Evolutionary conservation across 768 basidiomycete species (phyloP).

Genomic region (Dacryopinax spathularia): DNA sequence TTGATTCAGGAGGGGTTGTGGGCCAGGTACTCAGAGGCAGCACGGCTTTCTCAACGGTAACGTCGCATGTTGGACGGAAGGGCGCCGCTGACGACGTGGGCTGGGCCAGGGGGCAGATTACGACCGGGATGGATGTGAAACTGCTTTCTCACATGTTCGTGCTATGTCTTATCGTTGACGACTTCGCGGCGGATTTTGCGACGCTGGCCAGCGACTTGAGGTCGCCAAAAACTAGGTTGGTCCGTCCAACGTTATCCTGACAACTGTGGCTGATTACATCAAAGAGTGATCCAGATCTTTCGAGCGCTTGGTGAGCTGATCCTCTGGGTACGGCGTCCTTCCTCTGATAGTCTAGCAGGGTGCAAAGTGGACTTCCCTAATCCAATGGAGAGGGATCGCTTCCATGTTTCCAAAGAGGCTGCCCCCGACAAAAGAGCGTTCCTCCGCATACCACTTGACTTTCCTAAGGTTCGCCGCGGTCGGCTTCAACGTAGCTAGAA

Average conservation of each 20-base stretch:
- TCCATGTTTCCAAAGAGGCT: constrained; percentile 51
- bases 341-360: constrained; percentile 29
- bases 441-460: constrained; percentile 60
- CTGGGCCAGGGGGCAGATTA: constrained; percentile 41
- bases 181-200: constrained; percentile 55
- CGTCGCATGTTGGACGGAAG: background rate
- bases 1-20: constrained; percentile 60
- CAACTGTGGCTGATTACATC: constrained; percentile 6
- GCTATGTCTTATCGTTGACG: constrained; percentile 64
- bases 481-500: background rate
- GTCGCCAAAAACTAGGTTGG: constrained; percentile 51
- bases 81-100: constrained; percentile 7
- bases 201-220: constrained; percentile 60
- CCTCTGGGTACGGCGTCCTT: background rate
- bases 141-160: constrained; percentile 69
- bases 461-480: constrained; percentile 46
- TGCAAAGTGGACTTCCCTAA: constrained; percentile 52
- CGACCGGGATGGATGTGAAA: constrained; percentile 54
- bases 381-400: constrained; percentile 48
- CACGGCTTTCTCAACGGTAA: constrained; percentile 52
- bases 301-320: constrained; percentile 46
- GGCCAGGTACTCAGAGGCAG: constrained; percentile 63
- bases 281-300: constrained; percentile 54
- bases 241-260: constrained; percentile 7
- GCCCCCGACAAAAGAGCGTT: constrained; percentile 57